phyloP scores from a whole-genome alignment of 2,329 filamentous ascomycete species.

The Diatrype stigma region DNA sequence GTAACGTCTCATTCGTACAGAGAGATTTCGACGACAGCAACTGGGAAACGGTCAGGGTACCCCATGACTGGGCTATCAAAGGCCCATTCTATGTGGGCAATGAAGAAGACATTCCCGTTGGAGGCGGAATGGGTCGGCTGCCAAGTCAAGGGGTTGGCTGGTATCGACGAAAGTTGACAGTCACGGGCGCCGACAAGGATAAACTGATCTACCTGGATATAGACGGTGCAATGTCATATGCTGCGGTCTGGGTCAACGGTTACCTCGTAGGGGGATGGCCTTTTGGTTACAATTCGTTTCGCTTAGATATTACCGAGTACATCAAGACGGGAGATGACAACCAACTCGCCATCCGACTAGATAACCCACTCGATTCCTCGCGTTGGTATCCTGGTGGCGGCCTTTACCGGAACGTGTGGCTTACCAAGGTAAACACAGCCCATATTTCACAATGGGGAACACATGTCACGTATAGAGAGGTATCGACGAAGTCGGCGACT shows the following conservation, averaged over 20 bases:
- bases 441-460: constrained; percentile 46
- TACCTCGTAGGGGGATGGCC: constrained; percentile 37
- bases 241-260: constrained; percentile 35
- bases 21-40: constrained; percentile 33
- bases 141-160: constrained; percentile 22
- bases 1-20: constrained; percentile 29
- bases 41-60: constrained; percentile 39
- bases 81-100: constrained; percentile 36
- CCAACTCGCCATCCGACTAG: constrained; percentile 41
- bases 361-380: constrained; percentile 40
- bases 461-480: constrained; percentile 36
- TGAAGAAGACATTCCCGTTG: constrained; percentile 27
- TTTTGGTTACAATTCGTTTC: constrained; percentile 32
- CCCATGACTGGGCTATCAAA: constrained; percentile 47
- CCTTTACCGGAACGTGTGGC: constrained; percentile 48
- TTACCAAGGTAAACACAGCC: constrained; percentile 37
- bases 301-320: constrained; percentile 13
- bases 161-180: constrained; percentile 14
- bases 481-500: constrained; percentile 37
- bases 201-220: constrained; percentile 41
- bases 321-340: constrained; percentile 26
- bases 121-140: constrained; percentile 31
- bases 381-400: constrained; percentile 49
- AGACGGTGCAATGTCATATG: constrained; percentile 26
- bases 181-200: constrained; percentile 26